Evolutionary conservation across 164 flowering plant species (phyloP).

Genomic region (Vitis labrusca): DNA sequence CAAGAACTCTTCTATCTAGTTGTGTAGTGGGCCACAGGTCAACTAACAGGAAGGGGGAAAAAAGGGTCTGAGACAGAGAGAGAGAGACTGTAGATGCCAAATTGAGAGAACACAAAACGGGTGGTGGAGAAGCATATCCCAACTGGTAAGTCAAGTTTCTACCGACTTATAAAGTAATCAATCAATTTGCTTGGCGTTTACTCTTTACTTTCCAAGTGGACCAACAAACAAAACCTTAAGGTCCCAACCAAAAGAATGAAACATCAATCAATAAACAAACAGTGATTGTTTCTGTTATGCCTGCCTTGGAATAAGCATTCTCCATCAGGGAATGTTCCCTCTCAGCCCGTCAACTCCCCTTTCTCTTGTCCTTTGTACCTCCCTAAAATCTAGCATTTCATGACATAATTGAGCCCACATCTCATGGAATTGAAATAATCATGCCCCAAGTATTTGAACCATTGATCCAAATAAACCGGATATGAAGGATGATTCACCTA

Average conservation of each 20-base stretch:
- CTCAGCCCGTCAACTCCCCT: slow-evolving; percentile 3
- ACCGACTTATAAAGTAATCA: slow-evolving; percentile 4
- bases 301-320: slow-evolving; percentile 1
- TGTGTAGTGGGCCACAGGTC: too few species aligned
- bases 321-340: slow-evolving; percentile 21
- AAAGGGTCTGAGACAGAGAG: too few species aligned
- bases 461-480: too few species aligned
- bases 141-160: slow-evolving; percentile 16
- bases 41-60: too few species aligned
- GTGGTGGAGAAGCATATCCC: slow-evolving; percentile 6
- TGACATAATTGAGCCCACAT: background rate
- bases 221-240: background rate
- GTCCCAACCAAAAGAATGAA: background rate
- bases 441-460: too few species aligned
- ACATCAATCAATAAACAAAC: slow-evolving; percentile 6
- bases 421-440: background rate
- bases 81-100: too few species aligned
- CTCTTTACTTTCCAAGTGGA: slow-evolving; percentile 3
- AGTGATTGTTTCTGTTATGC: slow-evolving; percentile 15
- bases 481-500: too few species aligned
- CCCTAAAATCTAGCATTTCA: background rate
- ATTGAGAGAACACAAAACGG: background rate
- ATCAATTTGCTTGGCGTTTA: slow-evolving; percentile 24
- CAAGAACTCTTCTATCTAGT: too few species aligned
- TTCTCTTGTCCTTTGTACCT: slow-evolving; percentile 1